These are phyloP conservation scores for Teratosphaeria zuluensis DNA, from an alignment of 2,329 filamentous ascomycete genomes.

Conservation along the genomic window DNA sequence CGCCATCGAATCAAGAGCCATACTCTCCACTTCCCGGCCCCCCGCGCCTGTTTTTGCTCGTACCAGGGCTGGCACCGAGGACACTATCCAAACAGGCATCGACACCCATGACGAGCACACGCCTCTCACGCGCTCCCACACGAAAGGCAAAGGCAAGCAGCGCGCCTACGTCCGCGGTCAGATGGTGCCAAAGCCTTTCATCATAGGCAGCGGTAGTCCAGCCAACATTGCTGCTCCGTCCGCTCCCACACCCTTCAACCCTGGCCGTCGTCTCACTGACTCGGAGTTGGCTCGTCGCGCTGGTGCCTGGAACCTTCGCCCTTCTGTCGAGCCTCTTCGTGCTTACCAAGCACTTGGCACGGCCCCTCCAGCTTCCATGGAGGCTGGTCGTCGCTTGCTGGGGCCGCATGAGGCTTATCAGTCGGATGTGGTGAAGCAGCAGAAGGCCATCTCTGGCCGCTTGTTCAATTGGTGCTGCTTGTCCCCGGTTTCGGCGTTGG, in stretches of 20 bases:
- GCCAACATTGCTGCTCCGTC: conserved; percentile 6
- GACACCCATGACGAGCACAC: not conserved
- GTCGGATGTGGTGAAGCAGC: conserved; percentile 5
- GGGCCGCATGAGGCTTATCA: conserved; percentile 3
- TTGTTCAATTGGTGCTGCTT: conserved; percentile 6
- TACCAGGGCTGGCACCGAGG: not conserved
- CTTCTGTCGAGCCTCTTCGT: not conserved
- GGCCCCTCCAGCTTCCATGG: conserved; percentile 3
- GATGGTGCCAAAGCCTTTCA: not conserved
- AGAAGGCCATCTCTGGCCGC: conserved; percentile 9
- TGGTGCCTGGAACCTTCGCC: conserved; percentile 4
- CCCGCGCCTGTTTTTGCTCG: not conserved
- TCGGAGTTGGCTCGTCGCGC: conserved; percentile 7
- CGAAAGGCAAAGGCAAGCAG: not conserved
- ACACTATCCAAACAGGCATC: not conserved
- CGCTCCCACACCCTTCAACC: not conserved
- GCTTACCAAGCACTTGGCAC: not conserved
- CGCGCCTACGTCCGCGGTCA: not conserved
- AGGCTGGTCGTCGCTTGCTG: conserved; percentile 6
- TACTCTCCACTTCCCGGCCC: not conserved
- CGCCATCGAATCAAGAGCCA: not conserved
- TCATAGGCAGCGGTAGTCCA: conserved; percentile 7
- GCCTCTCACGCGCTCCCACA: not conserved
- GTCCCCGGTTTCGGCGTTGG: conserved; percentile 13
- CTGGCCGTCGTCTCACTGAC: conserved; percentile 7